phyloP scores from a whole-genome alignment of 495 filamentous ascomycete species.

The Penicillium malachiteum region DNA sequence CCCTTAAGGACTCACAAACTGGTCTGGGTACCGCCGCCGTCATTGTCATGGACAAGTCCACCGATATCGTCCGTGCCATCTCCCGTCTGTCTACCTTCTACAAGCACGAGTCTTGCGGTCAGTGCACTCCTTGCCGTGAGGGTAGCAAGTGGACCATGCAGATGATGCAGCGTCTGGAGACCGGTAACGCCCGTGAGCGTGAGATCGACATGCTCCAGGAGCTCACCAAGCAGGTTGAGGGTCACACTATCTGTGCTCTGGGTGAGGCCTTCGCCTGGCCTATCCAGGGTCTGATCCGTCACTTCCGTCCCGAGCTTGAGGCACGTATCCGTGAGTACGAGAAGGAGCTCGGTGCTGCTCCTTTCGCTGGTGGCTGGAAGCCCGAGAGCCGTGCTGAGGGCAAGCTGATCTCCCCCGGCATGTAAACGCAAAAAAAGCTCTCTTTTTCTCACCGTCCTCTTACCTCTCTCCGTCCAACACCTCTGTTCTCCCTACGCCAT shows the following conservation, averaged over 20 bases:
- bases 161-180: conserved; percentile 96
- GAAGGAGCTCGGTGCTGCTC: conserved; percentile 58
- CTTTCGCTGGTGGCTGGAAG: conserved; percentile 85
- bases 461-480: conserved; percentile 2
- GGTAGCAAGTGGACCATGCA: conserved; percentile 97
- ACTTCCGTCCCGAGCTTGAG: conserved; percentile 95
- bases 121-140: conserved; percentile 97
- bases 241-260: conserved; percentile 96
- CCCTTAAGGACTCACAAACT: conserved; percentile 93
- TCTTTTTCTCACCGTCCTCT: conserved; percentile 5
- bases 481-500: conserved; percentile 7
- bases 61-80: conserved; percentile 92
- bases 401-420: conserved; percentile 80
- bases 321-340: conserved; percentile 77
- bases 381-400: conserved; percentile 74
- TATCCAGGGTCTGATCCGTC: conserved; percentile 93
- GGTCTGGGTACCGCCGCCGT: conserved; percentile 98
- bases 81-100: conserved; percentile 93
- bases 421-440: conserved; percentile 33
- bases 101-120: conserved; percentile 95
- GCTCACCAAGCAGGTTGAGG: conserved; percentile 98
- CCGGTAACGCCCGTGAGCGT: conserved; percentile 77
- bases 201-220: conserved; percentile 99
- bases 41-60: conserved; percentile 98
- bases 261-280: conserved; percentile 99